These are phyloP conservation scores for Terana coerulea DNA, from an alignment of 768 basidiomycete genomes.

Conservation along the genomic window DNA sequence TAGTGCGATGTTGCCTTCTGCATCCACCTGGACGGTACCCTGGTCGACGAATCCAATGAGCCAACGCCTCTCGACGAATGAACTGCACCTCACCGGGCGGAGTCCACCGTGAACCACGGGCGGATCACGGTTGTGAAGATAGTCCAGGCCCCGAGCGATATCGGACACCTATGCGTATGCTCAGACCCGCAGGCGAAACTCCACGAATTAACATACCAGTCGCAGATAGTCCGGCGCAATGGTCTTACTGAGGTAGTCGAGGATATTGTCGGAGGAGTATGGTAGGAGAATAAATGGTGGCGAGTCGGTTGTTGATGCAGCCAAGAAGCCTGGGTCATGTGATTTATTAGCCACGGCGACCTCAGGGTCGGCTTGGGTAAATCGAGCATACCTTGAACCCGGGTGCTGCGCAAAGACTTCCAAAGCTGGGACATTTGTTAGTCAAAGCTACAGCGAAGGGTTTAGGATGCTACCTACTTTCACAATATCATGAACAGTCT, in stretches of 20 bases:
- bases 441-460: no score
- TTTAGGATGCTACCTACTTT: no score
- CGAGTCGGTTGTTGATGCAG: background rate
- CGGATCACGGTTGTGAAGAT: background rate
- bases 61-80: background rate
- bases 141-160: background rate
- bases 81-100: background rate
- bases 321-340: background rate
- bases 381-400: background rate
- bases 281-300: constrained; percentile 2
- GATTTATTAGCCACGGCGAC: background rate
- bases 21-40: background rate
- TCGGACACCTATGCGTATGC: background rate
- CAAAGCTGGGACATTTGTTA: no score
- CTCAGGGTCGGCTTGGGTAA: no score
- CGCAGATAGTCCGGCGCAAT: background rate
- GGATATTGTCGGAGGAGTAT: background rate
- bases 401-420: background rate
- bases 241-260: background rate
- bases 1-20: background rate
- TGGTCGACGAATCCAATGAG: background rate
- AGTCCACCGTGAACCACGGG: background rate
- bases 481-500: background rate
- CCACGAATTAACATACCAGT: background rate
- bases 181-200: no score